Evolutionary conservation across 225 moss, liverwort and hornwort species (phyloP).

Genomic region (Polytrichum commune): DNA sequence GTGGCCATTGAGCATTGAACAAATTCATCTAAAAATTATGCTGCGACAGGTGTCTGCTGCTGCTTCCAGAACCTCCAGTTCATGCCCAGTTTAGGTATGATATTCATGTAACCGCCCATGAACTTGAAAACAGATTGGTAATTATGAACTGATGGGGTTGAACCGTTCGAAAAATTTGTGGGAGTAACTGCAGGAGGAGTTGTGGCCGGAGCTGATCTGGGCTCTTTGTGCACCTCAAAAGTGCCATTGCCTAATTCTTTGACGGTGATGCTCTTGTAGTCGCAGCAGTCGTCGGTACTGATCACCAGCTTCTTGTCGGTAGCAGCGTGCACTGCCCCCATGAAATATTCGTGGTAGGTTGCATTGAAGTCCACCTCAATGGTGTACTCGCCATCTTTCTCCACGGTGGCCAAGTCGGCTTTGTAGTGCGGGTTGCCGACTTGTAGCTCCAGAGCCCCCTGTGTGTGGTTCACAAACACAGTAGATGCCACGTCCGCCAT

Average conservation of each 20-base stretch:
- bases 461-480: slow-evolving; percentile 21
- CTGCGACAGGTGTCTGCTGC: too few species aligned
- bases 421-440: slow-evolving; percentile 19
- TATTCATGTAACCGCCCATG: too few species aligned
- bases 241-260: slow-evolving; percentile 16
- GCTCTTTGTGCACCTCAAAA: slow-evolving; percentile 21
- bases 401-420: slow-evolving; percentile 17
- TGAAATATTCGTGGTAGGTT: slow-evolving; percentile 12
- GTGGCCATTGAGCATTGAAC: too few species aligned
- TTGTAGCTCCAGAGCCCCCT: slow-evolving; percentile 20
- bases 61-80: too few species aligned
- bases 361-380: slow-evolving; percentile 23
- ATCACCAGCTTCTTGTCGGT: slow-evolving; percentile 15
- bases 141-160: too few species aligned
- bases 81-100: too few species aligned
- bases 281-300: slow-evolving; percentile 12
- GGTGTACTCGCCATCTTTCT: slow-evolving; percentile 13
- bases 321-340: slow-evolving; percentile 13
- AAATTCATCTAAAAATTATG: too few species aligned
- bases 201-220: neutral
- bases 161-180: too few species aligned
- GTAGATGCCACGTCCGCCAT: neutral
- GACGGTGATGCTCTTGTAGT: slow-evolving; percentile 14
- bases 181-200: too few species aligned
- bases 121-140: neutral